Conservation (phyloP, 2,329 filamentous ascomycete genomes). For the Aureobasidium namibiae region DNA sequence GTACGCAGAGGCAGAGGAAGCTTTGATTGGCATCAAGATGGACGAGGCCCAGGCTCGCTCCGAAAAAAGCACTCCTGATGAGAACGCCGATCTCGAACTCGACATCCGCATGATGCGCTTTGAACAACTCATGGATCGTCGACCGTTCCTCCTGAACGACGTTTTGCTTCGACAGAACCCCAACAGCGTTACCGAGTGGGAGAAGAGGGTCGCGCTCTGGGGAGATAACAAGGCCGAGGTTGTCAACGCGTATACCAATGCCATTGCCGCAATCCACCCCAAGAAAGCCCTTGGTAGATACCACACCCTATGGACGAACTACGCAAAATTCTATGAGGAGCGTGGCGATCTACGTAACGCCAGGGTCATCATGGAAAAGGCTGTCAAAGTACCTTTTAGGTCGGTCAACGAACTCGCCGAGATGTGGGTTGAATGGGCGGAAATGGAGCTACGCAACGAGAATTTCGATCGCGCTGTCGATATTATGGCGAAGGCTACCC, state of each 20-base stretch:
- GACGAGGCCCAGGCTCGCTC: slow-evolving; percentile 73
- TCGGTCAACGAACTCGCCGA: slow-evolving; percentile 94
- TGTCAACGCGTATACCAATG: slow-evolving; percentile 88
- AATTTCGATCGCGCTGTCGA: slow-evolving; percentile 91
- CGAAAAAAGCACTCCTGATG: slow-evolving; percentile 68
- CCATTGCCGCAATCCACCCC: slow-evolving; percentile 84
- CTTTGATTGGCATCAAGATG: slow-evolving; percentile 84
- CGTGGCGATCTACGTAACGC: slow-evolving; percentile 78
- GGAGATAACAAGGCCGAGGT: slow-evolving; percentile 86
- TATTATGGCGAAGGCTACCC: slow-evolving; percentile 95
- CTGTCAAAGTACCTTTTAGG: slow-evolving; percentile 95
- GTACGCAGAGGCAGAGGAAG: slow-evolving; percentile 95
- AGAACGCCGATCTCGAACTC: slow-evolving; percentile 84
- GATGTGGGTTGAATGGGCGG: slow-evolving; percentile 98
- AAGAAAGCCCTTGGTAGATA: slow-evolving; percentile 92
- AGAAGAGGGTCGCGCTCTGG: slow-evolving; percentile 93
- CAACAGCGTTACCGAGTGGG: slow-evolving; percentile 93
- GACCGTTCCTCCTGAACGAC: slow-evolving; percentile 93
- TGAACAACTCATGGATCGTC: slow-evolving; percentile 93
- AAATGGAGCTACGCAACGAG: slow-evolving; percentile 92
- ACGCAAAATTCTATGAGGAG: slow-evolving; percentile 92
- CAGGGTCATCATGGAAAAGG: slow-evolving; percentile 92
- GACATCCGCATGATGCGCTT: slow-evolving; percentile 98
- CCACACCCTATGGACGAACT: slow-evolving; percentile 91
- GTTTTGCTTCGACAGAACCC: slow-evolving; percentile 92